Percentiles rank a stretch among this genome's conserved stretches.
Conservation (phyloP, 2,329 filamentous ascomycete species). For the Aspergillus sp. region DNA sequence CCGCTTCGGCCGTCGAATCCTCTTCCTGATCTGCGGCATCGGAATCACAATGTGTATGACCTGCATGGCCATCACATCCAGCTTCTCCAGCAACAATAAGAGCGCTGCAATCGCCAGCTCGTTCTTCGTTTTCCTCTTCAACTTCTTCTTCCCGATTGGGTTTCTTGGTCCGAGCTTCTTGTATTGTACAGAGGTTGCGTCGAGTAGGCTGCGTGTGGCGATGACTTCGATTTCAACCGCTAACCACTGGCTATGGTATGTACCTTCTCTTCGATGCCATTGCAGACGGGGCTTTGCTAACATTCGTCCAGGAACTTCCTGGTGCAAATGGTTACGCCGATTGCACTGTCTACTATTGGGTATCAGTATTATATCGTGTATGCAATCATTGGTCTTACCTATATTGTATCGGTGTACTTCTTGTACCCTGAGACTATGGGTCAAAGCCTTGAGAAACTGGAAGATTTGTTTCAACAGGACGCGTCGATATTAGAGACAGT, state of each 20-base stretch:
- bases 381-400: slow-evolving; percentile 12
- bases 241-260: slow-evolving; percentile 12
- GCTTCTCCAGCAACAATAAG: slow-evolving; percentile 4
- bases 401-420: slow-evolving; percentile 14
- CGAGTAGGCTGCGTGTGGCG: not conserved
- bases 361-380: slow-evolving; percentile 13
- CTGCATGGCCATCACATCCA: slow-evolving; percentile 9
- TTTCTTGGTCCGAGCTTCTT: slow-evolving; percentile 7
- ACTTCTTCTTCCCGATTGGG: slow-evolving; percentile 7
- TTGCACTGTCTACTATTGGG: slow-evolving; percentile 3
- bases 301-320: slow-evolving; percentile 3
- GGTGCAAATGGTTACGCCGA: slow-evolving; percentile 6
- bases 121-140: slow-evolving; percentile 8
- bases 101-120: not conserved
- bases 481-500: not conserved
- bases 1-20: slow-evolving; percentile 10
- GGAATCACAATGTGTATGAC: slow-evolving; percentile 15
- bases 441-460: not conserved
- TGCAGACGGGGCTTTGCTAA: not conserved
- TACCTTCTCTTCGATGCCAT: not conserved
- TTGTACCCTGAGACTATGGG: slow-evolving; percentile 13
- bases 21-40: slow-evolving; percentile 8
- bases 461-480: not conserved
- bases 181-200: slow-evolving; percentile 10
- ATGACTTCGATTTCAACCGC: slow-evolving; percentile 3